Evolutionary conservation across 2,329 filamentous ascomycete genomes (phyloP), one percentile per base, ranked within the genome.

Genomic region (Clarireedia monteithiana): DNA sequence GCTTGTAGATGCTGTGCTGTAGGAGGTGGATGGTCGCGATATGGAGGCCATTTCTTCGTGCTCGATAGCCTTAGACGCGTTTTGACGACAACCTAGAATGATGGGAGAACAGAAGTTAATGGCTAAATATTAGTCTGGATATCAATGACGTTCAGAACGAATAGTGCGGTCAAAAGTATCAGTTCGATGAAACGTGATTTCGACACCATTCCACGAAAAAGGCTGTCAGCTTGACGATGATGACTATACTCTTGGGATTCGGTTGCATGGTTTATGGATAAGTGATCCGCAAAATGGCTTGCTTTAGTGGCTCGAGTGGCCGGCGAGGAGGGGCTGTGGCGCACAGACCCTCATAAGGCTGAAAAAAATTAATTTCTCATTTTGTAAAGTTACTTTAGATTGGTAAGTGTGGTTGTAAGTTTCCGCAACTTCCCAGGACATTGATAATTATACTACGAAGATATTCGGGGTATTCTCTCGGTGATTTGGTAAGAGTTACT

Each of bases 11-110:
- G 55, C 56, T 54, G 62, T 60, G 57, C 61, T 66, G 24, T 60
- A 53, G 14, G 66, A 66, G 14, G 65, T 66, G 4, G 62, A 63
- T 9, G 63, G 59, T 36, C 63, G 55, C 15, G 62, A 53, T 23
- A 58, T 59, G 2, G 57, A 53, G 24, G 59, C 53, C 61, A 64
- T 63, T 17, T 45, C 17, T 34, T 34, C 3, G 26, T 3, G 3
- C 7, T 30, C 48, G 9, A 27, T 12, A 6, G 40, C 39, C 7
- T 42, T 42, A 1, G 17, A 42, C 15, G 15, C 39, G 39, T 42
- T 20, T 34, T 34, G 30, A 34, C 10, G 30, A 34, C 9, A 12
- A 9, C 3, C 10, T 34, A 34, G 9, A 34, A 47, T 40, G n/a
- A 38, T 6, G 26, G 14, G 17, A 26, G 14, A 38, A 26, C 15